These are phyloP conservation scores for Syncephalastrum contaminatum DNA, from an alignment of 371 early-diverging fungal genomes.

Conservation along the genomic window DNA sequence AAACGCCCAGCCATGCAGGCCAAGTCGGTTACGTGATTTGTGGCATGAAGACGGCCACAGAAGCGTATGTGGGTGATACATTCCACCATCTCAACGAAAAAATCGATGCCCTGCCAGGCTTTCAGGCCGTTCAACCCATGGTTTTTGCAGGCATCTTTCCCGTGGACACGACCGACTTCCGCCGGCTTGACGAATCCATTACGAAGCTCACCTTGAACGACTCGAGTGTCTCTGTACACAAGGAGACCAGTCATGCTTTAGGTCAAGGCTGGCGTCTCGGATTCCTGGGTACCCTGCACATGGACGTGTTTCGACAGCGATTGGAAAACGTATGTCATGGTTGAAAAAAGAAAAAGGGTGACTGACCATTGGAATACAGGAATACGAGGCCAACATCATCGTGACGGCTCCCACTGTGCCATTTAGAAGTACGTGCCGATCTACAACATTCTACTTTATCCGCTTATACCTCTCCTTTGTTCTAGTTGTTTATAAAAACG, in stretches of 20 bases:
- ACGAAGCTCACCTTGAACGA: slow-evolving; percentile 93
- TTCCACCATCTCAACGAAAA: slow-evolving; percentile 67
- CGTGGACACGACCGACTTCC: slow-evolving; percentile 85
- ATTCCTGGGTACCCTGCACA: slow-evolving; percentile 93
- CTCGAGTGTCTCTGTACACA: slow-evolving; percentile 85
- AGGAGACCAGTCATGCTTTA: slow-evolving; percentile 85
- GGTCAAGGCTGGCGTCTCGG: slow-evolving; percentile 98
- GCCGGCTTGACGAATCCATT: slow-evolving; percentile 85
- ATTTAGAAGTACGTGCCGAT: slow-evolving; percentile 56
- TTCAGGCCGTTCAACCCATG: slow-evolving; percentile 91
- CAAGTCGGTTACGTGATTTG: slow-evolving; percentile 95
- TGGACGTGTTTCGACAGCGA: slow-evolving; percentile 97
- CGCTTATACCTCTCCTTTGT: neutral
- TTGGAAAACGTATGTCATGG: slow-evolving; percentile 72
- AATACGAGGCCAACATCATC: slow-evolving; percentile 90
- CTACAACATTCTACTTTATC: neutral
- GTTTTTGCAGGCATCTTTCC: slow-evolving; percentile 95
- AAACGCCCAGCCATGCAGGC: slow-evolving; percentile 68
- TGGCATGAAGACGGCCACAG: slow-evolving; percentile 90
- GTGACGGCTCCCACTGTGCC: slow-evolving; percentile 94
- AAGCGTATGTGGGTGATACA: slow-evolving; percentile 97
- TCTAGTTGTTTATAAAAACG: slow-evolving; percentile 57
- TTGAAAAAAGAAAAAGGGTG: too few relatives aligned
- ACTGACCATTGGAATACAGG: slow-evolving; percentile 38
- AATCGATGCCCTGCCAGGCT: slow-evolving; percentile 84